Evolutionary conservation across 768 basidiomycete genomes (phyloP).

Genomic region (Chiua virens): DNA sequence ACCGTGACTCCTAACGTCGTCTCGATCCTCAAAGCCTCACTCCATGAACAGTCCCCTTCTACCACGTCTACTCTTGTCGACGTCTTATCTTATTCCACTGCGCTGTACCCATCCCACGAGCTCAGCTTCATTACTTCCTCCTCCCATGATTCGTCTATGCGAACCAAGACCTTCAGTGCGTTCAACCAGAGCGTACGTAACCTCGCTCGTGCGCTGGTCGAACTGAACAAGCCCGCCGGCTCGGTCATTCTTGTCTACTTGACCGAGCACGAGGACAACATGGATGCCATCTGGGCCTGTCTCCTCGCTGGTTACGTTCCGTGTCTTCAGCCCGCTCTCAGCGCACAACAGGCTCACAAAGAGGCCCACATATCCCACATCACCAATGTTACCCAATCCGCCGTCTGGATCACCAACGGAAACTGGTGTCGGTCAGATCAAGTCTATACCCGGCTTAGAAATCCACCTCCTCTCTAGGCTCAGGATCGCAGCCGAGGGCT

Average conservation of each 20-base stretch:
- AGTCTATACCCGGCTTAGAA: conserved; percentile 17
- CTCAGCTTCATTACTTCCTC: conserved; percentile 26
- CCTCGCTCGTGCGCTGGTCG: not conserved
- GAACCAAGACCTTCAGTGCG: conserved; percentile 14
- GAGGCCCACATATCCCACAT: conserved; percentile 9
- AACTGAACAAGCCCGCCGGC: too few relatives aligned
- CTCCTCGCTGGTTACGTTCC: too few relatives aligned
- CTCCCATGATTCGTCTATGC: conserved; percentile 23
- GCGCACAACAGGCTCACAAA: too few relatives aligned
- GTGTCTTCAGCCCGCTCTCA: too few relatives aligned
- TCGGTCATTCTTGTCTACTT: too few relatives aligned
- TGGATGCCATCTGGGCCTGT: too few relatives aligned
- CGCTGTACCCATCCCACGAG: conserved; percentile 21
- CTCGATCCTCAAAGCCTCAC: too few relatives aligned
- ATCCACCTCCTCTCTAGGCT: conserved; percentile 27
- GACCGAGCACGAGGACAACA: too few relatives aligned
- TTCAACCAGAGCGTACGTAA: conserved; percentile 15
- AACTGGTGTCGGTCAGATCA: conserved; percentile 24
- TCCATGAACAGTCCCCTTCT: too few relatives aligned
- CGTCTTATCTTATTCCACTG: too few relatives aligned
- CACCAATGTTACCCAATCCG: conserved; percentile 17
- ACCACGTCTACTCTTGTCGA: too few relatives aligned
- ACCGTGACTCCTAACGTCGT: too few relatives aligned
- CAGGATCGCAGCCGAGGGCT: conserved; percentile 16
- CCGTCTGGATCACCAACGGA: conserved; percentile 25